Percentiles rank a stretch among this genome's conserved stretches.
These are phyloP conservation scores for Endothia cerciana DNA, from an alignment of 2,329 filamentous ascomycete genomes.

Conservation along the genomic window DNA sequence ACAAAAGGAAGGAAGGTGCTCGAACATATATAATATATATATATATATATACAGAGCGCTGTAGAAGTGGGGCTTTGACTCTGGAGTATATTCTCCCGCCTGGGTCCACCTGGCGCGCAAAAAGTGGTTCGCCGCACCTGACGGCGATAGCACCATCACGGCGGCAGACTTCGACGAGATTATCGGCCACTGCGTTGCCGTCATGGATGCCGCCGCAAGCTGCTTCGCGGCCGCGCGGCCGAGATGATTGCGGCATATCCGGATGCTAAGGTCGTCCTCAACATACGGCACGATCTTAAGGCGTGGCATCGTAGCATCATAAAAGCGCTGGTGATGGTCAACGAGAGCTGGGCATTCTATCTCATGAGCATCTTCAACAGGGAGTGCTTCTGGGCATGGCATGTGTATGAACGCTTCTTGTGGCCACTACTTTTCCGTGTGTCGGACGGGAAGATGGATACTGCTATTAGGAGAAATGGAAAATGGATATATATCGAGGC, in stretches of 20 bases:
- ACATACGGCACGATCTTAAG: slow-evolving; percentile 42
- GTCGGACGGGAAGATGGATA: slow-evolving; percentile 6
- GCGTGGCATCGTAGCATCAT: slow-evolving; percentile 43
- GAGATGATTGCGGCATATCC: slow-evolving; percentile 53
- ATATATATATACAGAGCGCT: too few relatives aligned
- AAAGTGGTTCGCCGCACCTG: slow-evolving; percentile 34
- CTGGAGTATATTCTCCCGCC: too few relatives aligned
- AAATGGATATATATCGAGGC: slow-evolving; percentile 19
- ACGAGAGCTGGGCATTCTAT: slow-evolving; percentile 37
- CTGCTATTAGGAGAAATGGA: slow-evolving; percentile 5
- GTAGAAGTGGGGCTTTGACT: too few relatives aligned
- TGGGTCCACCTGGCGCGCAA: too few relatives aligned
- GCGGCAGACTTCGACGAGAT: slow-evolving; percentile 36
- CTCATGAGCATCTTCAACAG: slow-evolving; percentile 35
- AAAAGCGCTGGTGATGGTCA: slow-evolving; percentile 34
- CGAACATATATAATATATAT: too few relatives aligned
- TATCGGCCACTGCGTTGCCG: slow-evolving; percentile 39
- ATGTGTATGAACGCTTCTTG: slow-evolving; percentile 22
- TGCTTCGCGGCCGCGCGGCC: slow-evolving; percentile 43
- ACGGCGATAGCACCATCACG: slow-evolving; percentile 29
- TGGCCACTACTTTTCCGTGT: slow-evolving; percentile 16
- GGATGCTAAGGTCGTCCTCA: slow-evolving; percentile 51
- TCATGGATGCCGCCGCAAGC: slow-evolving; percentile 46
- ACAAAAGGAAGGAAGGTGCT: slow-evolving; percentile 26
- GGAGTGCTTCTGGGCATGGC: slow-evolving; percentile 41